Conservation (phyloP, 2,329 filamentous ascomycete species). For the Thielaviopsis punctulata region DNA sequence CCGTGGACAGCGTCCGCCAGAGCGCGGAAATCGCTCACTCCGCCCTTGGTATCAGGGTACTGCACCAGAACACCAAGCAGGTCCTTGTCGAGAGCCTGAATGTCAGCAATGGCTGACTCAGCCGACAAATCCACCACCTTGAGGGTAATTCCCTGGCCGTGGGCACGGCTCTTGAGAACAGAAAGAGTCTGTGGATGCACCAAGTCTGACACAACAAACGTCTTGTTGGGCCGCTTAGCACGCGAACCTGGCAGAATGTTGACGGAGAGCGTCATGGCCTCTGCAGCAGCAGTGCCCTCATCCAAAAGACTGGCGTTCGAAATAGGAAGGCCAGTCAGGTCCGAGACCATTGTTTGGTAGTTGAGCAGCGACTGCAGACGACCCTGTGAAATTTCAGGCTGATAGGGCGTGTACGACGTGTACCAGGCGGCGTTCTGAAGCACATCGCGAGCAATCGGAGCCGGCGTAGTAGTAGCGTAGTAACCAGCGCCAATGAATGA, state of each 20-base stretch:
- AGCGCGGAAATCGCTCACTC: conserved; percentile 54
- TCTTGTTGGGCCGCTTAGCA: conserved; percentile 59
- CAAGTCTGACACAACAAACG: conserved; percentile 65
- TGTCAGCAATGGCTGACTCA: conserved; percentile 38
- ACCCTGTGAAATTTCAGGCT: conserved; percentile 93
- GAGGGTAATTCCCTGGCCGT: conserved; percentile 80
- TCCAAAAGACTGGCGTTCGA: conserved; percentile 84
- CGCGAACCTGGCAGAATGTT: conserved; percentile 38
- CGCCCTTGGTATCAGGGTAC: conserved; percentile 80
- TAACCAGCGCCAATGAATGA: conserved; percentile 81
- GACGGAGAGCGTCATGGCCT: conserved; percentile 88
- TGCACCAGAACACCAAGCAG: conserved; percentile 84
- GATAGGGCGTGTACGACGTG: conserved; percentile 93
- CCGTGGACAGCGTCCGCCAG: conserved; percentile 65
- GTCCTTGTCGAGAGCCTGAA: conserved; percentile 62
- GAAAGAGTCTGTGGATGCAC: conserved; percentile 75
- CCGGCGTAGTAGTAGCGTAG: conserved; percentile 68
- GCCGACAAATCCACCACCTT: conserved; percentile 54
- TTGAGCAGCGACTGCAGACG: conserved; percentile 83
- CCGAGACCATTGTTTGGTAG: conserved; percentile 84
- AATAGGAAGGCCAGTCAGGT: conserved; percentile 72
- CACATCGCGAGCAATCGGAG: conserved; percentile 84
- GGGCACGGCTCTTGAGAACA: conserved; percentile 68
- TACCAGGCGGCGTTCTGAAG: conserved; percentile 93
- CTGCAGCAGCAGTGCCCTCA: conserved; percentile 79